These are phyloP conservation scores for Lasiodiplodia theobromae DNA, from an alignment of 2,329 filamentous ascomycete species.

Conservation along the genomic window DNA sequence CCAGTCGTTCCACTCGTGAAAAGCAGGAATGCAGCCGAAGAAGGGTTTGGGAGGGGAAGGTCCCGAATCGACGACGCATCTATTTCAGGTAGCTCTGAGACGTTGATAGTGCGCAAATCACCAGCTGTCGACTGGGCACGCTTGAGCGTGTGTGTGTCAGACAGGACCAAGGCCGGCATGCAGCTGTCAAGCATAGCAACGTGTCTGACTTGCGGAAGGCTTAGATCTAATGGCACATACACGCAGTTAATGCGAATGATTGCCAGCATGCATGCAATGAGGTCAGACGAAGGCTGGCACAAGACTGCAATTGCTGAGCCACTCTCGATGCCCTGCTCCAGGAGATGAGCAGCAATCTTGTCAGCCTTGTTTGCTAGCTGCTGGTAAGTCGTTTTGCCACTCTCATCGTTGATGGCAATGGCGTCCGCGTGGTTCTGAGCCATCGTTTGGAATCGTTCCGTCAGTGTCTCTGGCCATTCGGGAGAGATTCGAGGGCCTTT, in stretches of 20 bases:
- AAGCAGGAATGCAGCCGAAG: constrained; percentile 26
- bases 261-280: constrained; percentile 40
- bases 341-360: constrained; percentile 32
- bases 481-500: too few relatives aligned
- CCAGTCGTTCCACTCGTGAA: constrained; percentile 34
- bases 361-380: too few relatives aligned
- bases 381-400: too few relatives aligned
- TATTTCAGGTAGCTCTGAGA: too few relatives aligned
- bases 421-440: too few relatives aligned
- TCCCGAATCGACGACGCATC: background rate
- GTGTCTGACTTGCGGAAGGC: background rate
- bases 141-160: background rate
- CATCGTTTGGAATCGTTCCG: too few relatives aligned
- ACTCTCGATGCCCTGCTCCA: background rate
- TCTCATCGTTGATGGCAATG: too few relatives aligned
- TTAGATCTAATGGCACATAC: constrained; percentile 35
- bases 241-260: constrained; percentile 32
- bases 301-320: constrained; percentile 48
- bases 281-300: constrained; percentile 47
- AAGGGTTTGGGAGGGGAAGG: too few relatives aligned
- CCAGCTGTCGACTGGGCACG: too few relatives aligned
- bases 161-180: background rate
- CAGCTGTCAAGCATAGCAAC: constrained; percentile 22
- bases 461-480: too few relatives aligned
- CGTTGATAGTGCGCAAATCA: too few relatives aligned